A percentile compares a stretch with the other conserved stretches of the same genome.
These are phyloP conservation scores for Solanum bukasovii DNA, from an alignment of 257 asterid genomes.

Conservation along the genomic window DNA sequence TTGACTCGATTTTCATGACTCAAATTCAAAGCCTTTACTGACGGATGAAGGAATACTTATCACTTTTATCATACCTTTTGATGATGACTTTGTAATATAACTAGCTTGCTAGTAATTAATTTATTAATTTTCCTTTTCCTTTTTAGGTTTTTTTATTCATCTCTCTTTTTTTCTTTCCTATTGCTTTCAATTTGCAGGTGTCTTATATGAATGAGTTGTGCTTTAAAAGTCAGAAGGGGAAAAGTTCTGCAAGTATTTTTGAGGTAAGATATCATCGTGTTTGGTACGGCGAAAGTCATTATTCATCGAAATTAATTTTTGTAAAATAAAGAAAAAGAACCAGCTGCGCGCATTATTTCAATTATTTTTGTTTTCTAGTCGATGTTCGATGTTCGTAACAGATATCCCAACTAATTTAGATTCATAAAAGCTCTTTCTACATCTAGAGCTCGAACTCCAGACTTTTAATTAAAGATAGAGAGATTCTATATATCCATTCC, in stretches of 20 bases:
- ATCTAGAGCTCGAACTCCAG: rapidly evolving
- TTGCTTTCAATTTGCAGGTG: conserved; percentile 18
- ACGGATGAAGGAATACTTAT: not conserved
- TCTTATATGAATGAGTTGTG: conserved; percentile 31
- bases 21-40: not conserved
- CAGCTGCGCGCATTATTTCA: not conserved
- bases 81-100: not conserved
- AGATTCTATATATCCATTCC: not conserved
- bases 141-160: not conserved
- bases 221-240: conserved; percentile 18
- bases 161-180: not conserved
- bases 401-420: not conserved
- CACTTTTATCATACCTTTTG: not conserved
- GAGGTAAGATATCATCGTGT: conserved; percentile 14
- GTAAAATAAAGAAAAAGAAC: not conserved
- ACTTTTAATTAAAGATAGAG: not conserved
- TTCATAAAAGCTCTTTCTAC: rapidly evolving
- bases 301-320: not conserved
- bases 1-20: not conserved
- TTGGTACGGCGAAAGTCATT: not conserved
- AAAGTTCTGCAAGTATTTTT: conserved; percentile 16
- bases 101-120: not conserved
- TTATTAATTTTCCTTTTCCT: not conserved
- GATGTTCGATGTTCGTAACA: rapidly evolving
- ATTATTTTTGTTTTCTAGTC: no score